Base-by-base conservation (phyloP, 345 rosid genomes). In the Rhodamnia rubescens region DNA sequence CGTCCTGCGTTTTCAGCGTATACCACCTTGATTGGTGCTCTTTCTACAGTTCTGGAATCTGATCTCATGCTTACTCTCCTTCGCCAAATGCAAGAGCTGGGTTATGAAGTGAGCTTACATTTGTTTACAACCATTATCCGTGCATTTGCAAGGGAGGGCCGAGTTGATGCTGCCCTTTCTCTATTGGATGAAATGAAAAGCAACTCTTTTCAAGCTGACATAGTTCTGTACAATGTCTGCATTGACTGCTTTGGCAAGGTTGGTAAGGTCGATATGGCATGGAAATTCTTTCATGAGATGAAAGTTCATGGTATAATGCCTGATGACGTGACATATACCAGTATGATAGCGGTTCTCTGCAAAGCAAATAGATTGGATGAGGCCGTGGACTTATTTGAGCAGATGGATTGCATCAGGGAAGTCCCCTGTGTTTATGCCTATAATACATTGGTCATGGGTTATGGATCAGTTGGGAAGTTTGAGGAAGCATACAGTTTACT, bases 271-370 rank as follows among this genome's bases (percentile, higher is more conserved):
- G 98, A 97, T 87, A 94, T 96, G 96, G 99, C 98, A 20, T 96
- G 99, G 99, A 96, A 96, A 75, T 96, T 97, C 91, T 97, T 95
- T 88, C 97, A 94, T 86, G 99, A 97, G 92, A 93, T 95, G 90
- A 93, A 93, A 89, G 90, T 90, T 22, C 90, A 86, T 69, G 96
- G 95, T 75, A 74, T 97, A 85, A 83, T 90, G 83, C 98, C 98
- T n/a, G 99, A 97, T 87, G 96, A 96, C 69, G 96, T 97, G 58
- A 97, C 99, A 64, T 96, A 93, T 81, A 96, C 98, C 15, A 97
- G 96, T 91, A 94, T 96, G 98, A 95, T 97, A 26, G 93, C 95
- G 54, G 94, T 95, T 91, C 91, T 97, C 40, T 97, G 99, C 89
- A 96, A 91, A 90, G 96, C 97, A 24, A 92, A 93, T 84, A 91